Evolutionary conservation across 768 basidiomycete genomes (phyloP), one percentile per base, ranked within the genome.

Genomic region (Russula vinacea): DNA sequence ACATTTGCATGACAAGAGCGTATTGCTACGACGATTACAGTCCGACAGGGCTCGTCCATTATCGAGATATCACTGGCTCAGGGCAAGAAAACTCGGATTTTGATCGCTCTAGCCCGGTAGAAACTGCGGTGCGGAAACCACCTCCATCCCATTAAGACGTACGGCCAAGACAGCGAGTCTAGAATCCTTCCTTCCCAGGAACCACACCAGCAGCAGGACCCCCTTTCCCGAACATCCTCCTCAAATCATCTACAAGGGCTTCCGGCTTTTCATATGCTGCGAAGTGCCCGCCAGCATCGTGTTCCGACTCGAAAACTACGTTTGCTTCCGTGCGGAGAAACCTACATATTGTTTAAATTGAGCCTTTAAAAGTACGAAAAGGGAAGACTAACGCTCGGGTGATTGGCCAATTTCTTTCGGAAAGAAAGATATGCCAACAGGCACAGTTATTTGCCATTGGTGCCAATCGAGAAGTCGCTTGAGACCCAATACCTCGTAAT

Each of bases 211-310:
- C 81, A 2, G 81, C 82, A 39, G 78, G 77, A 0, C 83, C 81
- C 11, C 76, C 79, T 62, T 75, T 80, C 42, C 79, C 79, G 71
- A 85, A 86, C 83, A 86, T 86, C 67, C 75, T 79, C 35, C 80
- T 73, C 53, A 87, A 55, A 67, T 85, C 85, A 1, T 67, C 75
- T 0, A n/a, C 84, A 17, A 87, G 74, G 3, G 72, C 71, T 5
- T 78, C 74, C 0, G 85, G 84, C 50, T 68, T 72, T 67, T 86
- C 85, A 64, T 79, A 70, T 0, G 84, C 78, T 13, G 84, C 81
- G 68, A 87, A 86, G 71, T 86, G 85, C 1, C 85, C 85, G 5
- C 85, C 85, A 8, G 70, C 70, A 1, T 74, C 73, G 56, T 86
- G 85, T 17, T 77, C 73, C 4, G 77, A 73, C 65, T 81, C 77